Evolutionary conservation across 805 yeast species (phyloP).

Genomic region (Kodamaea nitidulidarum): DNA sequence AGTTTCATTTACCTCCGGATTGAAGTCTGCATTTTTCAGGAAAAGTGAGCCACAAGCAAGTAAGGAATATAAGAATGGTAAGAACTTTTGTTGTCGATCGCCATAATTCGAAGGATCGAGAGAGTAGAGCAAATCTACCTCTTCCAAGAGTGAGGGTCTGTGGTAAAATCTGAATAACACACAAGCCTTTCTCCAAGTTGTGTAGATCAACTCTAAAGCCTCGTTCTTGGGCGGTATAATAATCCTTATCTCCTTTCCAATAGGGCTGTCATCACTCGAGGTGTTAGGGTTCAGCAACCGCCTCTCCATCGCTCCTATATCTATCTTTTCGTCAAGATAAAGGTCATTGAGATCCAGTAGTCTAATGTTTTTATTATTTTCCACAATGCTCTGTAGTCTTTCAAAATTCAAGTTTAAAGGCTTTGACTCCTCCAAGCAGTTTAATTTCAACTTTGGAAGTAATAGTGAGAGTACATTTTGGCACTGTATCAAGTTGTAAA

Average conservation of each 20-base stretch:
- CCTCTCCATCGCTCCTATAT: conserved; percentile 1
- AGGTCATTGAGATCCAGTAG: conserved; percentile 19
- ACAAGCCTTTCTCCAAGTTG: conserved; percentile 84
- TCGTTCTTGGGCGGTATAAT: conserved; percentile 72
- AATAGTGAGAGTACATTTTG: conserved; percentile 33
- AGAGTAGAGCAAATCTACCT: conserved; percentile 70
- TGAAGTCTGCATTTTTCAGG: conserved; percentile 44
- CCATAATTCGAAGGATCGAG: conserved; percentile 70
- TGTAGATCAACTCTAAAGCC: conserved; percentile 65
- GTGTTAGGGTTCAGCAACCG: background rate
- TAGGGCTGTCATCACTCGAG: conserved; percentile 19
- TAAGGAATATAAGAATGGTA: conserved; percentile 81
- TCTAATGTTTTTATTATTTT: conserved; percentile 21
- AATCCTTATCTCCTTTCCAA: conserved; percentile 51
- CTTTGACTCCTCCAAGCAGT: conserved; percentile 28
- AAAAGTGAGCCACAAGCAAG: conserved; percentile 86
- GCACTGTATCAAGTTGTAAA: conserved; percentile 23
- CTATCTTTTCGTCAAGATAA: conserved; percentile 3
- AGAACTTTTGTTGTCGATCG: conserved; percentile 66
- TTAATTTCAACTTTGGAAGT: conserved; percentile 33
- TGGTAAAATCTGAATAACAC: conserved; percentile 83
- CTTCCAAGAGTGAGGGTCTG: conserved; percentile 72
- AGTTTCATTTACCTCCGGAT: conserved; percentile 25
- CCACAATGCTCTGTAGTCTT: conserved; percentile 27
- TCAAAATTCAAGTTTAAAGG: conserved; percentile 29